Base-by-base conservation (phyloP, 164 flowering plant species). In the Tinospora cordifolia region DNA sequence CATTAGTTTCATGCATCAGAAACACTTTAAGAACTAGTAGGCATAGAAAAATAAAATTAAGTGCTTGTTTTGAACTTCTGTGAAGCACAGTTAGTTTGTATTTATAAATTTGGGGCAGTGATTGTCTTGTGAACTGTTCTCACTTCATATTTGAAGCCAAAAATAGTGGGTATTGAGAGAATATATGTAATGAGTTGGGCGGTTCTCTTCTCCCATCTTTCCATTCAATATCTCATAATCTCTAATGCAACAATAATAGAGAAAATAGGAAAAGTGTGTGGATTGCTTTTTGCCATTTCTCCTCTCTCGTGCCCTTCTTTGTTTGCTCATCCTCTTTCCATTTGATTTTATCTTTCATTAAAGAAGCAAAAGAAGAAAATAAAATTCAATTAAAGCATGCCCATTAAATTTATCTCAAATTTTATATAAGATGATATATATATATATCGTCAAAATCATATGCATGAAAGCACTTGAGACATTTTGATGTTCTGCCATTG, bases 131-230 rank as follows among this genome's bases (percentile, higher is more conserved):
- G 78, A 77, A 77, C 70, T 73, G 78, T 81, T 87, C 83, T 81
- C 88, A 83, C 89, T 77, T 84, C 86, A 82, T 81, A 87, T 86
- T 84, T 69, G 92, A 90, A 85, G 84, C 86, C 90, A 84, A 77
- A 76, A 70, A 87, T n/a, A n/a, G n/a, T 87, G 90, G 88, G 85
- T 66, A 75, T 80, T 76, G 74, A 77, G 78, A 86, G 92, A 88
- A 91, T 91, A 91, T 89, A 87, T 89, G 88, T 87, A 76, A 74
- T 86, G 84, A 84, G 87, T 88, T 86, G 86, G 41, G 62, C 74
- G 69, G 78, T 78, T 77, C 75, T 71, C 74, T 75, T 84, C 75
- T 40, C 78, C 75, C 79, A 71, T 81, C 72, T 17, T 77, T 77
- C 69, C 76, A 72, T 72, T 68, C 72, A 47, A 59, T 70, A 30